Evolutionary conservation across 192 early-diverging fungal species (phyloP).

Genomic region (Mortierella alpina): DNA sequence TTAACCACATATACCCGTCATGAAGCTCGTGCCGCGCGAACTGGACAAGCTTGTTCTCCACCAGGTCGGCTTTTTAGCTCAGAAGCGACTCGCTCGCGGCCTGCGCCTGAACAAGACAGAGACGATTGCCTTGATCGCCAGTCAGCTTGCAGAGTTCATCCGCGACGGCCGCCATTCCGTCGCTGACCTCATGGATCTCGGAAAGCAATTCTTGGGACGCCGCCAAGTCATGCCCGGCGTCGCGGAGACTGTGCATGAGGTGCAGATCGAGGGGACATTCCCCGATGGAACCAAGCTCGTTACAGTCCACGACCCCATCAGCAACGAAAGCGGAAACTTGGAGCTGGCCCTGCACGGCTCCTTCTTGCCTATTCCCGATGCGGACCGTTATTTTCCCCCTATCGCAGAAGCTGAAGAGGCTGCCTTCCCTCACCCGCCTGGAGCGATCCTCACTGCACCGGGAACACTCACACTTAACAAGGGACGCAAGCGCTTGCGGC

Average conservation of each 20-base stretch:
- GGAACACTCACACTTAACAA: slow-evolving; percentile 83
- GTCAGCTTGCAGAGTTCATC: slow-evolving; percentile 88
- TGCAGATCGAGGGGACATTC: slow-evolving; percentile 94
- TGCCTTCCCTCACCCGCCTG: slow-evolving; percentile 57
- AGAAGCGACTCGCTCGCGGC: slow-evolving; percentile 90
- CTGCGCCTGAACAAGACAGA: slow-evolving; percentile 89
- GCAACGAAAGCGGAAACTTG: slow-evolving; percentile 83
- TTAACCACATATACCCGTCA: slow-evolving; percentile 24
- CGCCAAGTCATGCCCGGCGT: slow-evolving; percentile 85
- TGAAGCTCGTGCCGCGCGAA: slow-evolving; percentile 90
- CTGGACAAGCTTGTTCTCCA: slow-evolving; percentile 92
- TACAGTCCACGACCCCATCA: slow-evolving; percentile 93
- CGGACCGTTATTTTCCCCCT: slow-evolving; percentile 62
- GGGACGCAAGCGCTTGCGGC: slow-evolving; percentile 71
- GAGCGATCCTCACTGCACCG: slow-evolving; percentile 73
- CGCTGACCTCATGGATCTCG: slow-evolving; percentile 87
- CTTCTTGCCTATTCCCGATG: slow-evolving; percentile 82
- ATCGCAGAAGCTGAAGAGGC: slow-evolving; percentile 38
- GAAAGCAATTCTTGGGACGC: slow-evolving; percentile 87
- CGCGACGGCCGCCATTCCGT: slow-evolving; percentile 90
- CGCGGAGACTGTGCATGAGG: slow-evolving; percentile 76
- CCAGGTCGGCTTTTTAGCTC: slow-evolving; percentile 90
- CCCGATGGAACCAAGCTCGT: slow-evolving; percentile 94
- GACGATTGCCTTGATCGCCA: slow-evolving; percentile 88
- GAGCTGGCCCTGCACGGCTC: slow-evolving; percentile 89